phyloP scores from a whole-genome alignment of 495 filamentous ascomycete species.

The Haplographium delicatum region DNA sequence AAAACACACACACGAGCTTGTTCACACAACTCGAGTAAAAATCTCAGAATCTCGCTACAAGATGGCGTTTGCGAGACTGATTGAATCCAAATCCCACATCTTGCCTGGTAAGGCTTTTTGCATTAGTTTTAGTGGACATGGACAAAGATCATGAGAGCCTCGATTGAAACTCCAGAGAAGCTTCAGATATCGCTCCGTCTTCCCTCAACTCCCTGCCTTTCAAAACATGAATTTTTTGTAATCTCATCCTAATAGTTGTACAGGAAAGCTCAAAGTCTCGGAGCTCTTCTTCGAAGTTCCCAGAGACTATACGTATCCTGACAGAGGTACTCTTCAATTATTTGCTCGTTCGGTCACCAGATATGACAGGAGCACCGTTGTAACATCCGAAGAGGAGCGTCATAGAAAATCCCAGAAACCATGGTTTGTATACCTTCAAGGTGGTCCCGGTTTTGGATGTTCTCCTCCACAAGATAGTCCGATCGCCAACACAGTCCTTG shows the following conservation, averaged over 20 bases:
- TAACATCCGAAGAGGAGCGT: conserved; percentile 25
- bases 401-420: conserved; percentile 43
- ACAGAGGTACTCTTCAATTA: conserved; percentile 55
- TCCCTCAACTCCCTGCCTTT: too few relatives aligned
- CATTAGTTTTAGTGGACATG: too few relatives aligned
- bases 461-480: conserved; percentile 63
- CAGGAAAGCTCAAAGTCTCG: conserved; percentile 69
- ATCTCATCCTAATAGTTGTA: too few relatives aligned
- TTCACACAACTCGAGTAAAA: too few relatives aligned
- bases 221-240: not conserved
- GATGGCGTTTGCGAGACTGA: conserved; percentile 21
- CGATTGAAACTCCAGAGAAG: not conserved
- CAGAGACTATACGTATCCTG: conserved; percentile 62
- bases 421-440: conserved; percentile 60
- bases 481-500: conserved; percentile 63
- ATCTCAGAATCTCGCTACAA: too few relatives aligned
- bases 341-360: conserved; percentile 71
- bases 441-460: conserved; percentile 76
- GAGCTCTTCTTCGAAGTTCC: conserved; percentile 87
- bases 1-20: too few relatives aligned
- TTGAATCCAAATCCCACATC: conserved; percentile 17
- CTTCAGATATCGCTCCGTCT: not conserved
- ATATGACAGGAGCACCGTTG: conserved; percentile 53
- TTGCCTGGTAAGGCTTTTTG: conserved; percentile 18
- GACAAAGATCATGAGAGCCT: not conserved